phyloP scores from a whole-genome alignment of 306 rosid species.

The Malus orientalis region DNA sequence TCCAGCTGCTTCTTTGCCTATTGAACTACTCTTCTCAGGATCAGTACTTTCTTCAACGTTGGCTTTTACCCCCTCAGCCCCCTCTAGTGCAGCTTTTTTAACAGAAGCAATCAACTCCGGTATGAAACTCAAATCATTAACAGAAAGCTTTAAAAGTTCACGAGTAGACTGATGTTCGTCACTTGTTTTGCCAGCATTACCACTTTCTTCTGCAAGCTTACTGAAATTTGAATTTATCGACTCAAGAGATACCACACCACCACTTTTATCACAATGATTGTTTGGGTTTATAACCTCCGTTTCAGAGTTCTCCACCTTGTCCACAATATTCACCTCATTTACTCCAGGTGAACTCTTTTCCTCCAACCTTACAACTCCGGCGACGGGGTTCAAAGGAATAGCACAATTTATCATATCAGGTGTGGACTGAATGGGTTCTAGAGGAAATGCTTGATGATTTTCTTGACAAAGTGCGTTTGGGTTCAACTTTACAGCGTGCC shows the following conservation, averaged over 20 bases:
- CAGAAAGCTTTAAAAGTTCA: conserved; percentile 38
- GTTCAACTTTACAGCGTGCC: conserved; percentile 42
- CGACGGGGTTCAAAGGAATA: conserved; percentile 20
- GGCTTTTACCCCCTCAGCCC: conserved; percentile 48
- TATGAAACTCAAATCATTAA: conserved; percentile 48
- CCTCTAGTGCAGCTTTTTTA: conserved; percentile 67
- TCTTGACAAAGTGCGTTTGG: conserved; percentile 36
- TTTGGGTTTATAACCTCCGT: conserved; percentile 24
- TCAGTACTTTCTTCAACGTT: conserved; percentile 29
- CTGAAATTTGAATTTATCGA: conserved; percentile 18
- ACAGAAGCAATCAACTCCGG: conserved; percentile 88
- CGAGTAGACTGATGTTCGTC: conserved; percentile 33
- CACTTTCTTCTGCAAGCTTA: conserved; percentile 29
- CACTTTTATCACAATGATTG: conserved; percentile 22
- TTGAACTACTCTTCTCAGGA: conserved; percentile 20
- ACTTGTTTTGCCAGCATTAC: conserved; percentile 27
- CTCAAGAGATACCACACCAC: conserved; percentile 25
- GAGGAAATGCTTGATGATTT: conserved; percentile 28
- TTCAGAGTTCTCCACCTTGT: conserved; percentile 27
- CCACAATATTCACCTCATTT: conserved; percentile 25
- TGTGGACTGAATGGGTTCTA: conserved; percentile 30
- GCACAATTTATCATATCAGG: conserved; percentile 25
- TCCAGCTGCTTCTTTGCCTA: conserved; percentile 35
- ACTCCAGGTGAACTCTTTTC: conserved; percentile 27
- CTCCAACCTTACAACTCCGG: conserved; percentile 31